Evolutionary conservation across 2,329 filamentous ascomycete species (phyloP), one percentile per base, ranked within the genome.

Genomic region (Aspergillus oerlinghausenensis): DNA sequence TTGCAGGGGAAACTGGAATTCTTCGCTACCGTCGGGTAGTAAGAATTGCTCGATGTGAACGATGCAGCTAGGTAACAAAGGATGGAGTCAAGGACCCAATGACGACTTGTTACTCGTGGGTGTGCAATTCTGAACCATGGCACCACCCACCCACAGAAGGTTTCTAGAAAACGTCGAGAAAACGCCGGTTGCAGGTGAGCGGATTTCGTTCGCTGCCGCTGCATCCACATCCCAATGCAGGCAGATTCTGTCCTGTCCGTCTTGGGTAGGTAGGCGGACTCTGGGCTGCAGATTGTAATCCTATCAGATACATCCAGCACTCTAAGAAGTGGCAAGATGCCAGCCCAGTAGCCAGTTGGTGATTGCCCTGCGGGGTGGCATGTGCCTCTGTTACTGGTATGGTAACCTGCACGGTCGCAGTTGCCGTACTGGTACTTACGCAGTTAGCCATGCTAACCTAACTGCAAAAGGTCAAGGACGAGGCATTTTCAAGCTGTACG

Each of bases 101-200:
- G 45, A 56, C 57, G 40, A 61, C 62, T 61, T 60, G 60, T 65
- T 57, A 62, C 54, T 28, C n/a, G 40, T 38, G 32, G 32, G 32
- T 17, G 5, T 38, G 6, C 14, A 17, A 35, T 17, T 17, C 11
- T 17, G 32, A 47, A 47, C 43, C 43, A 47, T 26, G 43, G 43
- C 21, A 38, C 53, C 17, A 38, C 45, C 51, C 42, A 25, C 53
- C 58, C 55, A 57, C 57, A 51, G 56, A 63, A 65, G 56, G 49
- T 63, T 72, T 72, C 70, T 71, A 71, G 70, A 72, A 72, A 61
- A 68, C 64, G 54, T 68, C 68, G 60, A 67, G 69, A 72, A 62
- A 58, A 52, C 54, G 54, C 58, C 55, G 54, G 57, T 55, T 50
- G 51, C 53, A 32, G 53, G 40, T 32, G 48, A 35, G 28, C n/a